Evolutionary conservation across 805 yeast species (phyloP).

Genomic region (Candida easanensis): DNA sequence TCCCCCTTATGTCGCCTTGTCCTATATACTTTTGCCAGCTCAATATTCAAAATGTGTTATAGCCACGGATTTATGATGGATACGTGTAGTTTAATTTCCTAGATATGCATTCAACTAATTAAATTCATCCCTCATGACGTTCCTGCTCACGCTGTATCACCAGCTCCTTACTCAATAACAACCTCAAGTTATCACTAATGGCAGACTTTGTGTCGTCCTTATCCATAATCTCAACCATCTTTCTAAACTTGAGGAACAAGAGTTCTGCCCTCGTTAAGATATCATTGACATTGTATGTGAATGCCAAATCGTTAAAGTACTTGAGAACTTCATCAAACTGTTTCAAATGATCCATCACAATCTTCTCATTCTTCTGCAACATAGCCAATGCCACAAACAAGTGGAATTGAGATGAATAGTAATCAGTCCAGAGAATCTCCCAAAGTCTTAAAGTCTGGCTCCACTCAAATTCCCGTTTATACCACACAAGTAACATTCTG

Average conservation of each 20-base stretch:
- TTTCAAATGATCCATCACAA: slow-evolving; percentile 67
- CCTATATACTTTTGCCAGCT: too few relatives aligned
- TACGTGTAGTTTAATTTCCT: too few relatives aligned
- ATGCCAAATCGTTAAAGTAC: slow-evolving; percentile 87
- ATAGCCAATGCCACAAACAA: slow-evolving; percentile 84
- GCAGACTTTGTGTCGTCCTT: slow-evolving; percentile 24
- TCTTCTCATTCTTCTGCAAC: slow-evolving; percentile 80
- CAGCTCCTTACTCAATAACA: slow-evolving; percentile 55
- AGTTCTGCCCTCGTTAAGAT: slow-evolving; percentile 81
- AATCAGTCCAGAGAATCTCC: slow-evolving; percentile 93
- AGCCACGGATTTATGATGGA: too few relatives aligned
- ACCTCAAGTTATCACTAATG: slow-evolving; percentile 51
- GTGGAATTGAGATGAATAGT: slow-evolving; percentile 81
- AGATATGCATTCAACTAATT: too few relatives aligned
- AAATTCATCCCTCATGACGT: slow-evolving; percentile 22
- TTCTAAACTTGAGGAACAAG: slow-evolving; percentile 73
- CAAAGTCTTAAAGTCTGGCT: slow-evolving; percentile 76
- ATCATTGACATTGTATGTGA: slow-evolving; percentile 71
- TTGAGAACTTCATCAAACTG: slow-evolving; percentile 90
- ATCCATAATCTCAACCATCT: slow-evolving; percentile 78
- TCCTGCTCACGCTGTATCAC: slow-evolving; percentile 59
- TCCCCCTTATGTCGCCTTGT: too few relatives aligned
- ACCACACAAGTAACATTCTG: slow-evolving; percentile 94
- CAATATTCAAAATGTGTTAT: too few relatives aligned
- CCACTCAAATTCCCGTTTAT: slow-evolving; percentile 84